Conservation (phyloP, 2,329 filamentous ascomycete genomes). For the Cladosporium sp. region DNA sequence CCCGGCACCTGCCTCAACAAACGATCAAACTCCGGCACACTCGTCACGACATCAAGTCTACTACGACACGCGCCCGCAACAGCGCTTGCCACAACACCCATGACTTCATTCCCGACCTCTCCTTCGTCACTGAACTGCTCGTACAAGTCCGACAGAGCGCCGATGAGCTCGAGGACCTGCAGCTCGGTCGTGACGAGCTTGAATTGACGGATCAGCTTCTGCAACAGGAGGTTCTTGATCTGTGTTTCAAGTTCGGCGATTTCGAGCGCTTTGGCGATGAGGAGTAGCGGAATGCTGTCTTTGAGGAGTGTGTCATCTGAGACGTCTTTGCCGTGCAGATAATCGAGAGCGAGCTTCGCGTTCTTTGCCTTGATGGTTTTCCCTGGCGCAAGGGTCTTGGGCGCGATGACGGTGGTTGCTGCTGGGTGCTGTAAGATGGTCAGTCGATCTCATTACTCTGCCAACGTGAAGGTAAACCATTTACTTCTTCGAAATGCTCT, state of each 20-base stretch:
- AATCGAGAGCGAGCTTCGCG: background rate
- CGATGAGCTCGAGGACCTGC: background rate
- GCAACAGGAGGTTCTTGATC: background rate
- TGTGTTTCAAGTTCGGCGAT: background rate
- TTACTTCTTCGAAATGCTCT: background rate
- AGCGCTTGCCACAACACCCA: background rate
- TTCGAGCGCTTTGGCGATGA: background rate
- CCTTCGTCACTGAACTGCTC: background rate
- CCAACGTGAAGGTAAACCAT: too few relatives aligned
- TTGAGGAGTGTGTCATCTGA: background rate
- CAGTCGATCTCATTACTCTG: background rate
- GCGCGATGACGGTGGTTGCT: background rate
- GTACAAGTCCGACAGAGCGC: background rate
- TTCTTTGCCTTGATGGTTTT: background rate
- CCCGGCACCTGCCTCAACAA: background rate
- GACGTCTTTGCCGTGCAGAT: background rate
- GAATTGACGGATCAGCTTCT: background rate
- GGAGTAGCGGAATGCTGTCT: background rate
- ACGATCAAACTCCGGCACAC: background rate
- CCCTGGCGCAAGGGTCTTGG: background rate
- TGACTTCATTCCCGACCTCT: background rate
- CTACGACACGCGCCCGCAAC: background rate
- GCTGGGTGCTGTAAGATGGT: background rate
- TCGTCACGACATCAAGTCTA: background rate
- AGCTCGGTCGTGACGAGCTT: background rate